These are phyloP conservation scores for Paratinospora sagittata DNA, from an alignment of 164 flowering plant species.

Conservation along the genomic window DNA sequence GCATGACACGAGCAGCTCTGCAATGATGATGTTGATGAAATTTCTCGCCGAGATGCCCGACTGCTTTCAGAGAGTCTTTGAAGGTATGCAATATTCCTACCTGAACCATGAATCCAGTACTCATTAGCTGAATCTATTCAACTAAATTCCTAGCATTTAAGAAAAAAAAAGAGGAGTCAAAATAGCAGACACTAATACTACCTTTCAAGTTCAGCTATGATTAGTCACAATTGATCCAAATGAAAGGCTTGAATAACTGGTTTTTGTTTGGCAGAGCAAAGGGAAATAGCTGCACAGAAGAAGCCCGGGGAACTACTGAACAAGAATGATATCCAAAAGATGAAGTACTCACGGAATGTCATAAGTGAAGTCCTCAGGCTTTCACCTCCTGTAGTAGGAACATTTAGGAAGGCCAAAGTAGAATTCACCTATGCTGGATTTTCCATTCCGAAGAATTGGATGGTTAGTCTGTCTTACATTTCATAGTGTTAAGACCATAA, in stretches of 20 bases:
- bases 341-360: constrained; percentile 17
- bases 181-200: neutral
- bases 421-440: constrained; percentile 15
- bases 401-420: constrained; percentile 13
- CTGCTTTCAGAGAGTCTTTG: constrained; percentile 14
- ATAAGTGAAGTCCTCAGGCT: constrained; percentile 13
- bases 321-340: constrained; percentile 16
- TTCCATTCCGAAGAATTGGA: constrained; percentile 17
- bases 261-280: constrained; percentile 6
- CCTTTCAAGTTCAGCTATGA: too few species aligned
- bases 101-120: neutral
- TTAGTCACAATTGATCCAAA: too few species aligned
- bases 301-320: constrained; percentile 14
- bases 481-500: neutral
- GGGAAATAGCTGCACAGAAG: constrained; percentile 10
- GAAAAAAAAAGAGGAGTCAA: too few species aligned
- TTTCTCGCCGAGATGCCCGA: constrained; percentile 15
- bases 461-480: constrained; percentile 1
- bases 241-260: neutral
- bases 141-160: too few species aligned
- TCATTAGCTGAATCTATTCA: too few species aligned
- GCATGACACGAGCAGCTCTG: constrained; percentile 18
- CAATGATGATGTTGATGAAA: constrained; percentile 23
- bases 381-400: constrained; percentile 16
- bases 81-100: constrained; percentile 8